Conservation (phyloP, 768 basidiomycete species). For the Kwoniella dejecticola region DNA sequence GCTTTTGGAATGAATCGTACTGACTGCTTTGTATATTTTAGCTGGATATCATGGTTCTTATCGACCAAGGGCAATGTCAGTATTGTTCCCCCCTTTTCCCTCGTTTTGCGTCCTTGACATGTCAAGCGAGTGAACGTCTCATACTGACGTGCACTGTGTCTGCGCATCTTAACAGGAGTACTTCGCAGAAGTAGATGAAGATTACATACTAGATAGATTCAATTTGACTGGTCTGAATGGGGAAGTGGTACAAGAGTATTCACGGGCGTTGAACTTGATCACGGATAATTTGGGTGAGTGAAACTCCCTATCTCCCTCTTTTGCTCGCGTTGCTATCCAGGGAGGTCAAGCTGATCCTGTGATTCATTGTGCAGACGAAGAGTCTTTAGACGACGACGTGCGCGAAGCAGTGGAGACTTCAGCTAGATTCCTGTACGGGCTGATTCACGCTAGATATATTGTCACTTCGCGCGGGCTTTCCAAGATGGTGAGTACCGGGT, state of each 20-base stretch:
- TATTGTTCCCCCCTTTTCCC: not conserved
- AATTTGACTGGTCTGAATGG: slow-evolving; percentile 94
- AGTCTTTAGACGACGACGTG: slow-evolving; percentile 90
- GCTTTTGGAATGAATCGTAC: not conserved
- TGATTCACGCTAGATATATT: slow-evolving; percentile 96
- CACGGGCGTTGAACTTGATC: slow-evolving; percentile 90
- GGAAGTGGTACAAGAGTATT: slow-evolving; percentile 85
- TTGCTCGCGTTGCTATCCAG: not conserved
- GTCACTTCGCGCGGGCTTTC: slow-evolving; percentile 88
- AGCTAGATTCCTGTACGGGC: slow-evolving; percentile 87
- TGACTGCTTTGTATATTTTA: slow-evolving; percentile 47
- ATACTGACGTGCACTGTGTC: not conserved
- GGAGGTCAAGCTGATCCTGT: no score
- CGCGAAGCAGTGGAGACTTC: slow-evolving; percentile 89
- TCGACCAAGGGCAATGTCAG: slow-evolving; percentile 84
- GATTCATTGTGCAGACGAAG: slow-evolving; percentile 64
- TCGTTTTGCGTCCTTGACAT: not conserved
- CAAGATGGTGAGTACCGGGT: slow-evolving; percentile 78
- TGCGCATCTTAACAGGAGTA: slow-evolving; percentile 65
- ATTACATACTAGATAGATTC: slow-evolving; percentile 99
- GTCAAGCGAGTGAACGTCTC: not conserved
- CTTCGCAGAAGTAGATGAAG: slow-evolving; percentile 96
- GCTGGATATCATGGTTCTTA: slow-evolving; percentile 97
- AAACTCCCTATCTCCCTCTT: no score
- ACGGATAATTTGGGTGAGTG: slow-evolving; percentile 83